phyloP scores from a whole-genome alignment of 352 stramenopile species.

The Pythium plurisporium region DNA sequence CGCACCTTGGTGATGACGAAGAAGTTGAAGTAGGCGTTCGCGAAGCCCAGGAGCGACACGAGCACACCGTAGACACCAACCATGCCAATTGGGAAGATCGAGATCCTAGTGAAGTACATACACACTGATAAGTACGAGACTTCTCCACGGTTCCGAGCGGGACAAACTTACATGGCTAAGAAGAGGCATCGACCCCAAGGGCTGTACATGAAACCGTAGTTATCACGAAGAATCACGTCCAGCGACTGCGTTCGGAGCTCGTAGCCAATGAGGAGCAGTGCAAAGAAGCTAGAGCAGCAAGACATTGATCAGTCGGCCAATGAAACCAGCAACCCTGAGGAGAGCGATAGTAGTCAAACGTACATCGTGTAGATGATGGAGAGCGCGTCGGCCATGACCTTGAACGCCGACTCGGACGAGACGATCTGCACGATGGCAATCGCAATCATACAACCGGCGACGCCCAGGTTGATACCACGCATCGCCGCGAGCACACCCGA shows the following conservation, averaged over 20 bases:
- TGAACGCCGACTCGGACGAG: slow-evolving; percentile 59
- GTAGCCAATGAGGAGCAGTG: slow-evolving; percentile 77
- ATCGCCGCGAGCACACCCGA: slow-evolving; percentile 73
- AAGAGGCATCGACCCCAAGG: slow-evolving; percentile 84
- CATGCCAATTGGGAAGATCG: slow-evolving; percentile 88
- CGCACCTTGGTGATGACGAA: slow-evolving; percentile 88
- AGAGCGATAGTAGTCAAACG: neutral
- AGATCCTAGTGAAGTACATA: slow-evolving; percentile 72
- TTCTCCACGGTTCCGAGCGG: too few species aligned
- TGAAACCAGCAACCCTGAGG: neutral
- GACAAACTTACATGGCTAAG: slow-evolving; percentile 64
- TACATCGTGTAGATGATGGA: slow-evolving; percentile 87
- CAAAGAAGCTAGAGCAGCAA: slow-evolving; percentile 58
- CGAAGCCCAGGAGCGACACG: slow-evolving; percentile 69
- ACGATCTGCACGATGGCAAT: slow-evolving; percentile 69
- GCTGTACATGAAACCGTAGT: slow-evolving; percentile 89
- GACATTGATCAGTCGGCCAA: neutral
- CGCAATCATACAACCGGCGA: slow-evolving; percentile 72
- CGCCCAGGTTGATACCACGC: slow-evolving; percentile 68
- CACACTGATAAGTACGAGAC: too few species aligned
- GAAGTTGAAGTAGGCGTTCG: slow-evolving; percentile 89
- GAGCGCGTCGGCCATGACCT: slow-evolving; percentile 67
- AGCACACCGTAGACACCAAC: slow-evolving; percentile 75
- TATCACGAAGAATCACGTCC: slow-evolving; percentile 64
- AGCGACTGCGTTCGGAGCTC: slow-evolving; percentile 71